A percentile compares a stretch with the other conserved stretches of the same genome.
phyloP scores from a whole-genome alignment of 441 rosid genomes.

The Daphne laureola region DNA sequence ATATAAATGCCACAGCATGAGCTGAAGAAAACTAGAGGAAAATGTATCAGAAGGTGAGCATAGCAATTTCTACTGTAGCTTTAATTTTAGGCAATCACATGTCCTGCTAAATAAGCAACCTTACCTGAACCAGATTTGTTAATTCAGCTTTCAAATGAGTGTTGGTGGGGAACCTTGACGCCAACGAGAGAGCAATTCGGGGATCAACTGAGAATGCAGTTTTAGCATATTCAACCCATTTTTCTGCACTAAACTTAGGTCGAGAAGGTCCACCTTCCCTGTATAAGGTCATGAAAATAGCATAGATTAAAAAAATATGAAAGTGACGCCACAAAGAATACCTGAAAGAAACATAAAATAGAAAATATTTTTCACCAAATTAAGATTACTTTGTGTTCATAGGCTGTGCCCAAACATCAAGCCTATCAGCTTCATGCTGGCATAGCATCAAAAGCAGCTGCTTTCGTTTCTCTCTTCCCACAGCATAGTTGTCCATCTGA shows the following conservation, averaged over 20 bases:
- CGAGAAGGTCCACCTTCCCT: slow-evolving; percentile 64
- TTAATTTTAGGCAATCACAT: background rate
- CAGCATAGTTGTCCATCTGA: slow-evolving; percentile 69
- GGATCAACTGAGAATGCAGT: slow-evolving; percentile 93
- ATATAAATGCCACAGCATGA: too few species aligned
- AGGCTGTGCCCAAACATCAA: slow-evolving; percentile 99
- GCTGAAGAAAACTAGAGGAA: too few species aligned
- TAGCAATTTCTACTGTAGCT: too few species aligned
- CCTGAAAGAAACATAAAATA: slow-evolving; percentile 7
- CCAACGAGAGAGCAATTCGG: slow-evolving; percentile 72
- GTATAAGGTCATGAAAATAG: slow-evolving; percentile 21
- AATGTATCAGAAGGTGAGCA: too few species aligned
- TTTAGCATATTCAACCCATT: slow-evolving; percentile 79
- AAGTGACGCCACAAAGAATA: slow-evolving; percentile 9
- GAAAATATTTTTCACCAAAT: slow-evolving; percentile 7
- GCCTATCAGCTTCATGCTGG: slow-evolving; percentile 98
- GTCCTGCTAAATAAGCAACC: slow-evolving; percentile 14
- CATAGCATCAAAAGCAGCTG: slow-evolving; percentile 92
- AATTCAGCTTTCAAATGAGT: slow-evolving; percentile 67
- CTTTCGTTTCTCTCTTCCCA: slow-evolving; percentile 82
- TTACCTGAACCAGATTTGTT: slow-evolving; percentile 89
- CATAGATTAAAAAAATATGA: slow-evolving; percentile 7
- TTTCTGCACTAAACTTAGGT: slow-evolving; percentile 70
- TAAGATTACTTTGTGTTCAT: slow-evolving; percentile 60
- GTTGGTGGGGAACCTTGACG: slow-evolving; percentile 81